Conservation (phyloP, 768 basidiomycete species). For the Royoungia palumana region DNA sequence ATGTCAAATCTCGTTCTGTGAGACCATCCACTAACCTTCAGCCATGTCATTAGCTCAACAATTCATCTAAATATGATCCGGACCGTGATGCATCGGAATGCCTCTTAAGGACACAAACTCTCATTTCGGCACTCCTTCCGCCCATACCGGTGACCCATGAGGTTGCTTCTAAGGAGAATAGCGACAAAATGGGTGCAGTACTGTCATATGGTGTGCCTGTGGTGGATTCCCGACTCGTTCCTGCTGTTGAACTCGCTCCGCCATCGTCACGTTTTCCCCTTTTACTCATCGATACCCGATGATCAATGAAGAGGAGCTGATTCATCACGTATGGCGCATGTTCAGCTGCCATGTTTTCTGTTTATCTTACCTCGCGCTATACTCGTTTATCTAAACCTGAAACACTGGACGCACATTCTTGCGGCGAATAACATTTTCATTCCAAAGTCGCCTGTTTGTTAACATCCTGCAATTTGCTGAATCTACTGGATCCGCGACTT, state of each 20-base stretch:
- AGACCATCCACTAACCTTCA: conserved; percentile 1
- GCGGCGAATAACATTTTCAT: conserved; percentile 11
- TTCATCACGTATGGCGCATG: conserved; percentile 19
- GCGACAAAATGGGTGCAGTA: conserved; percentile 42
- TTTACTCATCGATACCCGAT: conserved; percentile 52
- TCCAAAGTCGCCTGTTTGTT: conserved; percentile 4
- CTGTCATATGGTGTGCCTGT: conserved; percentile 52
- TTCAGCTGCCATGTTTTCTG: conserved; percentile 7
- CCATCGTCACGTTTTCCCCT: conserved; percentile 74
- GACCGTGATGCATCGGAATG: conserved; percentile 39
- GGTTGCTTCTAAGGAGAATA: conserved; percentile 22
- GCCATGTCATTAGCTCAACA: conserved; percentile 14
- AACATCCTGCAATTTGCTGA: conserved; percentile 8
- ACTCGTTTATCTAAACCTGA: conserved; percentile 32
- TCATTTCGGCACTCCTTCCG: conserved; percentile 60
- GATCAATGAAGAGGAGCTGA: conserved; percentile 13
- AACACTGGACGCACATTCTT: conserved; percentile 17
- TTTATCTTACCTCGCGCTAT: conserved; percentile 18
- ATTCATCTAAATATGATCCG: conserved; percentile 13
- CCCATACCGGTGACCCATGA: conserved; percentile 18
- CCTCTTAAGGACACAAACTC: conserved; percentile 55
- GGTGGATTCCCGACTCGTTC: conserved; percentile 51
- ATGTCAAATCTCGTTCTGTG: conserved; percentile 6
- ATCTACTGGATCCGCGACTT: conserved; percentile 20
- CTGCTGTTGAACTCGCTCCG: conserved; percentile 63